Evolutionary conservation across 192 early-diverging fungal genomes (phyloP), one percentile per base, ranked within the genome.

Genomic region (Backusella circina): DNA sequence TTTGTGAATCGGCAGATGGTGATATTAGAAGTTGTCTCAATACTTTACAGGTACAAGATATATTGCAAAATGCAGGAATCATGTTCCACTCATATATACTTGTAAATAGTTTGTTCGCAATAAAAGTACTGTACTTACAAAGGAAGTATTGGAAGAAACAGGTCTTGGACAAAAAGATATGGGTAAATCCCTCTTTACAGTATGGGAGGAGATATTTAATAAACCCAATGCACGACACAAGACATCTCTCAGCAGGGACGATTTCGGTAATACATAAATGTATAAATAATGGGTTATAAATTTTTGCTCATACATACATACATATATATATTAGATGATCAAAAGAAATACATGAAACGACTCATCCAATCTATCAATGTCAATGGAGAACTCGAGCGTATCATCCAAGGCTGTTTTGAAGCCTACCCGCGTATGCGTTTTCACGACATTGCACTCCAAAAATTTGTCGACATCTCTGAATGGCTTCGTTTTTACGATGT

Each of bases 401-500:
- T 99, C 7, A 85, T 96, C 77, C 92, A 94, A 83, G 93, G 95
- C 1, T 97, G 95, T 75, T 96, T 93, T 84, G 96, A 99, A 73
- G 94, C 95, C 79, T 99, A 95, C 83, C 87, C 92, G 8, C 81
- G 86, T 28, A 90, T 92, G 87, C 88, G 90, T 26, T 90, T 94
- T 70, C 91, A 94, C 71, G 95, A 97, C 78, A 77, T 90, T 10
- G 88, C 89, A 13, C 84, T 88, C 67, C 81, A 87, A 9, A 91
- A 91, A 44, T 84, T 95, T 6, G 85, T 92, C 1, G 79, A 88
- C 47, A 85, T 89, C 51, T 82, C 88, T 32, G 91, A 94, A 32
- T 97, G 93, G 94, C 74, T 97, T 1, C 80, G 82, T 33, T 97
- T 97, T 75, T 92, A 93, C 80, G 97, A 99, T 77, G 72, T 73